phyloP scores from a whole-genome alignment of 192 early-diverging fungal genomes.

The Coemansia guatemalensis region DNA sequence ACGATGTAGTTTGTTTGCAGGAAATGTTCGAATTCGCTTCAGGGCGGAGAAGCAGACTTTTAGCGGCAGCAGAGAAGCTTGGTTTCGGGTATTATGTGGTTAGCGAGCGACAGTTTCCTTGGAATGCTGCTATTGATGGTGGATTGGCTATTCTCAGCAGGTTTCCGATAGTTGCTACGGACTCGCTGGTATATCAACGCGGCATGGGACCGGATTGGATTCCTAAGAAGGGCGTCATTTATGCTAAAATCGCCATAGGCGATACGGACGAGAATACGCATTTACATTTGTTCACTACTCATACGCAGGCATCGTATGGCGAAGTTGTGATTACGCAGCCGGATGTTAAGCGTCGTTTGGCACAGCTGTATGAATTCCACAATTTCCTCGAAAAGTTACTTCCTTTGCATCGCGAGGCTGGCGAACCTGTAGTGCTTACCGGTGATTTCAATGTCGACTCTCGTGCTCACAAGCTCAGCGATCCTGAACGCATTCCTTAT shows the following conservation, averaged over 20 bases:
- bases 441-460: constrained; percentile 69
- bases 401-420: constrained; percentile 35
- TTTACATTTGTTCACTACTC: constrained; percentile 78
- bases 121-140: constrained; percentile 70
- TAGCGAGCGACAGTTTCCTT: constrained; percentile 60
- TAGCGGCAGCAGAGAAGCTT: constrained; percentile 59
- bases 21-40: constrained; percentile 79
- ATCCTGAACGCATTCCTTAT: constrained; percentile 24
- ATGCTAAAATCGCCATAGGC: constrained; percentile 63
- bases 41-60: constrained; percentile 58
- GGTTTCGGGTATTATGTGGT: constrained; percentile 69
- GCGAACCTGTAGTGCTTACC: constrained; percentile 61
- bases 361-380: constrained; percentile 67
- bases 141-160: constrained; percentile 75
- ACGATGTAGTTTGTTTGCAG: constrained; percentile 78
- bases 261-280: constrained; percentile 19
- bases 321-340: constrained; percentile 56
- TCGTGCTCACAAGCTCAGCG: constrained; percentile 36
- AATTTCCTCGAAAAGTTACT: constrained; percentile 62
- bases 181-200: constrained; percentile 61
- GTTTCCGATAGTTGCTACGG: constrained; percentile 63
- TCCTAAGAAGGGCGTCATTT: constrained; percentile 72
- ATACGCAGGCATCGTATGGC: constrained; percentile 78
- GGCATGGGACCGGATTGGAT: constrained; percentile 75
- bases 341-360: constrained; percentile 53